Percentiles rank a stretch among this genome's conserved stretches.
These are phyloP conservation scores for Amoeboaphelidium occidentale DNA, from an alignment of 371 early-diverging fungal genomes.

Conservation along the genomic window DNA sequence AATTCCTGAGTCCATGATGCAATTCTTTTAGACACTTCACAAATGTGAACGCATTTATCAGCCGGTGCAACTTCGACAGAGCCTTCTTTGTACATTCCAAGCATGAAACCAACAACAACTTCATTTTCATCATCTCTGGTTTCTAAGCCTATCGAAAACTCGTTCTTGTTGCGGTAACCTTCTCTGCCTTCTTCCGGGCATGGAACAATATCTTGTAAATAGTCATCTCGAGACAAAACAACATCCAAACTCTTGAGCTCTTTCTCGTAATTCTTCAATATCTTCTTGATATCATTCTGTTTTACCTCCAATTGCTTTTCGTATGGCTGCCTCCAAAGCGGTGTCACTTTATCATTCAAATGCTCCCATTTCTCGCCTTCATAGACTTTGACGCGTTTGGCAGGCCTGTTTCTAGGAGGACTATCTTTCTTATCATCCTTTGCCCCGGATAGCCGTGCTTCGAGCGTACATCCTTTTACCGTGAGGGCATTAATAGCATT, in stretches of 20 bases:
- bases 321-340: slow-evolving; percentile 10
- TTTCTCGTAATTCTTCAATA: slow-evolving; percentile 6
- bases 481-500: too few relatives aligned
- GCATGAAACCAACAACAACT: slow-evolving; percentile 37
- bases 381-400: not conserved
- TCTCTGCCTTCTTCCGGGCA: slow-evolving; percentile 5
- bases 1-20: slow-evolving; percentile 18
- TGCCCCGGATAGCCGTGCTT: too few relatives aligned
- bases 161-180: slow-evolving; percentile 55
- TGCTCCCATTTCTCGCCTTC: not conserved
- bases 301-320: slow-evolving; percentile 16
- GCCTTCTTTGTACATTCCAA: slow-evolving; percentile 37
- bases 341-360: not conserved
- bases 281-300: slow-evolving; percentile 4
- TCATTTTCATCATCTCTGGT: slow-evolving; percentile 24
- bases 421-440: too few relatives aligned
- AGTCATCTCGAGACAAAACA: not conserved
- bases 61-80: slow-evolving; percentile 23
- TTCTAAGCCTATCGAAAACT: slow-evolving; percentile 58
- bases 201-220: not conserved
- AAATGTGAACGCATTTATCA: slow-evolving; percentile 22
- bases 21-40: slow-evolving; percentile 23
- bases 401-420: too few relatives aligned
- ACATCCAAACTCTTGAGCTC: slow-evolving; percentile 1
- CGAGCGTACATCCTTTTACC: too few relatives aligned